These are phyloP conservation scores for Trichosporon asahii DNA, from an alignment of 1,284 basidiomycete genomes.

Conservation along the genomic window DNA sequence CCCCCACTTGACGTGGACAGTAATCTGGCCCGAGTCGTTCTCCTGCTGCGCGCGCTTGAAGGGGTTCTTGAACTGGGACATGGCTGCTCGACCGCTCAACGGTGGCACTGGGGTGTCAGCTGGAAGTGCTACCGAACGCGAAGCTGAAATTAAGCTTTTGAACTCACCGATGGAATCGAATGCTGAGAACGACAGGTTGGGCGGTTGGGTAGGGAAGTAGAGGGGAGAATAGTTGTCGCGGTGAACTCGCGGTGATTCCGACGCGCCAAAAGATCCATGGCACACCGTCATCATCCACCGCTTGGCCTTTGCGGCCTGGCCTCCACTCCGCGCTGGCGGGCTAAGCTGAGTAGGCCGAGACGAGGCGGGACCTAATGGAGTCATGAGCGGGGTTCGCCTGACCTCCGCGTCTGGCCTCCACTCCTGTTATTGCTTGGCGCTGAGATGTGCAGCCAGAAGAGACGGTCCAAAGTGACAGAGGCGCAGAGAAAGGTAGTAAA, in stretches of 20 bases:
- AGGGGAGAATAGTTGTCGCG: background rate
- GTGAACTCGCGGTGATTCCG: background rate
- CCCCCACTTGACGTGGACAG: slow-evolving; percentile 47
- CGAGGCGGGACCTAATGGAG: slow-evolving; percentile 3
- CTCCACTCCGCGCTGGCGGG: too few species aligned
- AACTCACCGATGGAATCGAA: slow-evolving; percentile 11
- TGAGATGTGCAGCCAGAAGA: background rate
- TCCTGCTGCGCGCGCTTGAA: slow-evolving; percentile 46
- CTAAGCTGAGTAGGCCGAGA: too few species aligned
- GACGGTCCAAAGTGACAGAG: background rate
- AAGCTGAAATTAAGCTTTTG: too few species aligned
- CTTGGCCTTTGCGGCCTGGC: background rate
- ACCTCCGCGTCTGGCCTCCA: background rate
- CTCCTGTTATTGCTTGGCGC: background rate
- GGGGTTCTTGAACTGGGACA: slow-evolving; percentile 44
- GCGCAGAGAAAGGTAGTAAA: background rate
- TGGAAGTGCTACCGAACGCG: too few species aligned
- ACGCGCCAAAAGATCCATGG: background rate
- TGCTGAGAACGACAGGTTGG: slow-evolving; percentile 16
- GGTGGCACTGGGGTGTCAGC: slow-evolving; percentile 11
- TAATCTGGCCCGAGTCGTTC: slow-evolving; percentile 42
- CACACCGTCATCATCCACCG: slow-evolving; percentile 3
- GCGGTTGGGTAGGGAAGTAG: background rate
- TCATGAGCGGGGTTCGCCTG: background rate
- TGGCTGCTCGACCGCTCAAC: slow-evolving; percentile 17